Conservation (phyloP, 345 rosid genomes). For the Lepidium sativum region DNA sequence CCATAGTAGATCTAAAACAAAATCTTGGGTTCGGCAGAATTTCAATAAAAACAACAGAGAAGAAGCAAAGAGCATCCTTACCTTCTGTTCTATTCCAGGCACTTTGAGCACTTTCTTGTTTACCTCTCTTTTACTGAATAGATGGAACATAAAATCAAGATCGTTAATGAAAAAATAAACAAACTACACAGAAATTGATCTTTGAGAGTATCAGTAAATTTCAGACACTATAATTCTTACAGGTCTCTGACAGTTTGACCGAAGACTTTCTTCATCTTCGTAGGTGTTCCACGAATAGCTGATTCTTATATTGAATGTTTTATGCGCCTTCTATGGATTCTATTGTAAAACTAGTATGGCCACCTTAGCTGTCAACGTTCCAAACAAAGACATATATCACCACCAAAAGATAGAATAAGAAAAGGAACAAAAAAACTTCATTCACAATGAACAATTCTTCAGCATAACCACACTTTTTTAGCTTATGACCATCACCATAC, state of each 20-base stretch:
- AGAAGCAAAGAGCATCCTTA: slow-evolving; percentile 17
- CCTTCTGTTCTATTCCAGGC: slow-evolving; percentile 97
- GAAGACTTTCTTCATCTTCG: slow-evolving; percentile 82
- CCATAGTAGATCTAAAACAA: neutral
- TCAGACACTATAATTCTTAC: slow-evolving; percentile 30
- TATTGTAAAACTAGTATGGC: neutral
- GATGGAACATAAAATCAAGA: neutral
- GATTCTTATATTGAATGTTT: neutral
- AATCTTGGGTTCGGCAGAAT: neutral
- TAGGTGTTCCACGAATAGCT: slow-evolving; percentile 11
- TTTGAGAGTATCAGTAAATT: neutral
- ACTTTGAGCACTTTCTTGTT: slow-evolving; percentile 98
- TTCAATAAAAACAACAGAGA: neutral
- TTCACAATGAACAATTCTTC: neutral
- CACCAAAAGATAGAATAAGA: neutral
- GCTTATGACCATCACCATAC: neutral
- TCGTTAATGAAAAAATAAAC: neutral
- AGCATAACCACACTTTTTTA: neutral
- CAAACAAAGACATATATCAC: neutral
- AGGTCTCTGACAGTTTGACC: slow-evolving; percentile 95
- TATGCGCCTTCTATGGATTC: neutral
- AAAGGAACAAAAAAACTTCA: neutral
- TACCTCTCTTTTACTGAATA: slow-evolving; percentile 84
- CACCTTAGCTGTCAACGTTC: neutral
- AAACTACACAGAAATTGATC: neutral